These are phyloP conservation scores for Exserohilum rostratum DNA, from an alignment of 2,329 filamentous ascomycete genomes.

Conservation along the genomic window DNA sequence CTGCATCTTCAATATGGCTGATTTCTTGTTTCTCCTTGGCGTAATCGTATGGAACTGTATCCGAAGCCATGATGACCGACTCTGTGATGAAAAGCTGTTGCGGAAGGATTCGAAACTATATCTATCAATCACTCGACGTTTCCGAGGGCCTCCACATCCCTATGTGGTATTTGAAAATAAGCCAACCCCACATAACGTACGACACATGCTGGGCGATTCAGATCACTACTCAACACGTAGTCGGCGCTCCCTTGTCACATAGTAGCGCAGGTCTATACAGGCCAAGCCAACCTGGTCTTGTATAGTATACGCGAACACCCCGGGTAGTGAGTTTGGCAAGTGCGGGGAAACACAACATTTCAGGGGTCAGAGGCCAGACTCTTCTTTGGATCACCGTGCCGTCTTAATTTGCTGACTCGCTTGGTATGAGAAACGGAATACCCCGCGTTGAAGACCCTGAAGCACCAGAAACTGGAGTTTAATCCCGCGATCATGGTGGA, in stretches of 20 bases:
- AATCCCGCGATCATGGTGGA: constrained; percentile 16
- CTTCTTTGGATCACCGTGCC: constrained; percentile 1
- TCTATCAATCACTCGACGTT: neutral
- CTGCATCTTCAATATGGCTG: constrained; percentile 31
- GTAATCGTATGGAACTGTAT: constrained; percentile 12
- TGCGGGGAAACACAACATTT: constrained; percentile 34
- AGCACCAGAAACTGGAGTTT: neutral
- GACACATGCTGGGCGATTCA: constrained; percentile 14
- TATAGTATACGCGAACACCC: constrained; percentile 20
- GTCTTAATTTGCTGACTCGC: constrained; percentile 28
- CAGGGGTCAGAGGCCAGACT: constrained; percentile 12
- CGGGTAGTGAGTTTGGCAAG: constrained; percentile 26
- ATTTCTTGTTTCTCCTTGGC: constrained; percentile 34
- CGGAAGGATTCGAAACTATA: too few species aligned
- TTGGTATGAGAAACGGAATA: neutral
- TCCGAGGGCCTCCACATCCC: neutral
- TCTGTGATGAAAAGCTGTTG: neutral
- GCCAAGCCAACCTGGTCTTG: neutral
- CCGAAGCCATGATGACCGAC: neutral
- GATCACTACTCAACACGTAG: neutral
- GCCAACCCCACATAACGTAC: constrained; percentile 10
- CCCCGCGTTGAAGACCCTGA: constrained; percentile 19
- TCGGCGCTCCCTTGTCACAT: neutral
- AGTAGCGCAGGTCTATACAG: constrained; percentile 7
- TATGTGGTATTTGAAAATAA: neutral